Conservation (phyloP, 192 early-diverging fungal genomes). For the Coemansia reversa region DNA sequence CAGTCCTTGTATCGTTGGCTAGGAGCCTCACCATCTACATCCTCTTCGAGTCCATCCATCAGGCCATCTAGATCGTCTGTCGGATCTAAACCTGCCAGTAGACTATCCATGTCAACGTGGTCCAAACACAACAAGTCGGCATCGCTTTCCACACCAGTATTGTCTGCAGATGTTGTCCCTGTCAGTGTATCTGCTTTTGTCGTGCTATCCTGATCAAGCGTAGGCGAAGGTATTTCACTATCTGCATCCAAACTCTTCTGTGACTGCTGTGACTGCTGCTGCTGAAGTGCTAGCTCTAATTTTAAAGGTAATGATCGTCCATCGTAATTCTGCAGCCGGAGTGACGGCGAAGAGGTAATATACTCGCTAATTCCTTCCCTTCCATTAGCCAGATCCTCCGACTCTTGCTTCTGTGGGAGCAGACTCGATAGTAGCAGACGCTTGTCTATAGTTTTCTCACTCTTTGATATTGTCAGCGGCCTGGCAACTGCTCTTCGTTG, state of each 20-base stretch:
- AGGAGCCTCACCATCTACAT: conserved; percentile 5
- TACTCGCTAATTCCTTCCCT: background rate
- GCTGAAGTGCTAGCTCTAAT: background rate
- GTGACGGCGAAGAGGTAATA: background rate
- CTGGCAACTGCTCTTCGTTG: conserved; percentile 31
- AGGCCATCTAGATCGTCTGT: conserved; percentile 23
- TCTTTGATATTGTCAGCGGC: conserved; percentile 27
- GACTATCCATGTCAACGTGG: conserved; percentile 34
- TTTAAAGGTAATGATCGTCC: background rate
- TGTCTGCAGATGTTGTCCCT: background rate
- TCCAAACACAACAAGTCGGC: conserved; percentile 27
- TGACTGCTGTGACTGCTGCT: background rate
- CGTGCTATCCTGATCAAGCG: background rate
- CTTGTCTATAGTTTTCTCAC: conserved; percentile 38
- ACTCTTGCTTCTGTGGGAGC: conserved; percentile 5
- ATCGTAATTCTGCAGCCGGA: background rate
- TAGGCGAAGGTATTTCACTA: background rate
- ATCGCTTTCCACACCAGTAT: background rate
- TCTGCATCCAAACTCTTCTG: background rate
- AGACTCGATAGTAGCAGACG: conserved; percentile 40
- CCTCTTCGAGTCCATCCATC: conserved; percentile 9
- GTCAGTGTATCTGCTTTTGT: background rate
- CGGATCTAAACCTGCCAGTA: conserved; percentile 26
- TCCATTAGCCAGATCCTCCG: background rate
- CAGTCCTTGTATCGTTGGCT: conserved; percentile 17